Base-by-base conservation (phyloP, 2,329 filamentous ascomycete species). In the Ceratocystis variospora region DNA sequence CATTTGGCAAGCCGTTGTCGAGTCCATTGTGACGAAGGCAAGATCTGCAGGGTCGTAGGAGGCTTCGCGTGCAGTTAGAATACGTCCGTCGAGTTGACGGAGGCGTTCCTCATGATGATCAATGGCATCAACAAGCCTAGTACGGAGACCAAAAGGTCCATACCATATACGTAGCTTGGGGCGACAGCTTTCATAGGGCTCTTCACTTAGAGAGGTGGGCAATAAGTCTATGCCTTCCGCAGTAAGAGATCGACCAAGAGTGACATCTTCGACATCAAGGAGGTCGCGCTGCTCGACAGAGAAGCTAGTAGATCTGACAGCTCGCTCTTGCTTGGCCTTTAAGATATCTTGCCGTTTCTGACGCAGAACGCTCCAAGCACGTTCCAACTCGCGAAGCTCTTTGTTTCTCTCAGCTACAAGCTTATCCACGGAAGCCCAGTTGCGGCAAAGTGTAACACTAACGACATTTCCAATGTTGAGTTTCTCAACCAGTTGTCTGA, bases 21-120 rank as follows among this genome's bases (percentile, higher is more conserved):
- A 94, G 77, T 96, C 90, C 90, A 99, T 95, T 0, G 94, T 97
- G 48, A 99, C 89, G 74, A 99, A 96, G 0, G 95, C 95, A 68
- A 95, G 82, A 62, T 93, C 87, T 0, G 87, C 92, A 0, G 94
- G 81, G 5, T 81, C 78, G 71, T 91, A 97, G 2, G 88, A 82
- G 74, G 89, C 89, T 71, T 85, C 84, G 33, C 94, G 84, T 10
- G 90, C 84, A 6, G 76, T 76, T 6, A 77, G 75, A 63, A 99
- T 90, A 70, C 86, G 81, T 62, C 89, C 87, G 70, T 99, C 93
- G 1, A 95, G 75, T 17, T 82, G 81, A 31, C 88, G 86, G 45
- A 99, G 81, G 73, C 88, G 87, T 74, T 96, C 90, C 71, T 95
- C 88, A 72, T 92, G 96, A 74, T 96, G 94, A 74, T 97, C 89